Evolutionary conservation across 2,329 filamentous ascomycete genomes (phyloP), one percentile per base, ranked within the genome.

Genomic region (Cladophialophora chaetospira): DNA sequence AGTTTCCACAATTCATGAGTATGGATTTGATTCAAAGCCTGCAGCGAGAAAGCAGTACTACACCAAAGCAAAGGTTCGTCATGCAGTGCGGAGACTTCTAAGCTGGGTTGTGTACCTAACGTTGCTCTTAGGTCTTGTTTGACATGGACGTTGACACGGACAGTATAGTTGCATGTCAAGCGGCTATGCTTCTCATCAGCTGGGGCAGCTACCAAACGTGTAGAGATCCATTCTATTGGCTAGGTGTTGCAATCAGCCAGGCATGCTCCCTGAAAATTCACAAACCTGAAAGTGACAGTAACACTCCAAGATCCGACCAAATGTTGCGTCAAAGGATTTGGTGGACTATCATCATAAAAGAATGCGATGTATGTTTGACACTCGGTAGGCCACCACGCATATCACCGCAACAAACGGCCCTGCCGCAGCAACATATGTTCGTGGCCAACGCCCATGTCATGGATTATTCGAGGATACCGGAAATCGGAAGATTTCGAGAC

Each of bases 61-160:
- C 29, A 25, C 35, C 38, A 56, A 51, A 49, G 45, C 53, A 25
- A 56, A 56, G 53, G 53, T 55, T 33, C 19, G 51, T 28, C 15
- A n/a, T 28, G 3, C 10, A 54, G 8, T 26, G 9, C 15, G 29
- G n/a, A 11, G 9, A 17, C 21, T 26, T 19, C 38, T 19, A 25
- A 17, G 23, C 15, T 23, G 11, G 35, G n/a, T 4, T 3, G 3
- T 8, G 17, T 35, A 9, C n/a, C 49, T 43, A 35, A 43, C 33
- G 8, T 29, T 28, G 17, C n/a, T 17, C n/a, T 29, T 21, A 55
- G 53, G 45, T 35, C 17, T 38, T 56, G 38, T 28, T 56, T 38
- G 53, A 56, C 15, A 43, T 56, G 36, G 45, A 56, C 13, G 45
- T 44, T 4, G 53, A 56, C 15, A 10, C 38, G 36, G 53, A 56